Evolutionary conservation across 2,329 filamentous ascomycete species (phyloP).

Genomic region (Colletotrichum caudatum): DNA sequence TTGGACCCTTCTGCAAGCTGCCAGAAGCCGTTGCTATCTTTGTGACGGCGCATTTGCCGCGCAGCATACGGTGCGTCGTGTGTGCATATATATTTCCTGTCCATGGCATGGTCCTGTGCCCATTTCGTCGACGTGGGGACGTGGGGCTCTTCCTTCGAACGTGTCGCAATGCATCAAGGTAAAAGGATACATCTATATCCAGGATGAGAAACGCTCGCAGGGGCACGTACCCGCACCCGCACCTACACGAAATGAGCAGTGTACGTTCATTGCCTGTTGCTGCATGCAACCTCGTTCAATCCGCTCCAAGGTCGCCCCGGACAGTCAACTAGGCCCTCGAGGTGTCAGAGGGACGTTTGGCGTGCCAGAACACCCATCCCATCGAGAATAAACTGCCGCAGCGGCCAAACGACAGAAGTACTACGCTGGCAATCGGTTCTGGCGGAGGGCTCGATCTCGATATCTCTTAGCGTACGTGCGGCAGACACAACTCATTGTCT

Average conservation of each 20-base stretch:
- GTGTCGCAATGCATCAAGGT: slow-evolving; percentile 9
- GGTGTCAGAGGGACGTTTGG: neutral
- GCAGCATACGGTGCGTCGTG: slow-evolving; percentile 14
- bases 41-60: neutral
- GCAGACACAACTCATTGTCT: neutral
- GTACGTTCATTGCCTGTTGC: slow-evolving; percentile 21
- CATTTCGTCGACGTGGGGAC: slow-evolving; percentile 2
- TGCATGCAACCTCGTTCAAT: slow-evolving; percentile 16
- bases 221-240: slow-evolving; percentile 8
- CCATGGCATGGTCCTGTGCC: slow-evolving; percentile 3
- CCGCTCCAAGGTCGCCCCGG: neutral
- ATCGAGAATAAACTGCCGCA: neutral
- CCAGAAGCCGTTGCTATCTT: neutral
- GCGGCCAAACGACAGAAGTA: neutral
- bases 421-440: slow-evolving; percentile 3
- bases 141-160: slow-evolving; percentile 26
- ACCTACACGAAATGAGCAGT: slow-evolving; percentile 32
- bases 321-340: neutral
- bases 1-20: neutral
- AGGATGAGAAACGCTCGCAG: slow-evolving; percentile 6
- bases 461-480: slow-evolving; percentile 11
- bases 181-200: neutral
- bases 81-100: slow-evolving; percentile 24
- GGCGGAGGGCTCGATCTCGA: neutral
- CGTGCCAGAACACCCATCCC: neutral